Conservation (phyloP, 805 yeast genomes). For the Lachancea waltii region DNA sequence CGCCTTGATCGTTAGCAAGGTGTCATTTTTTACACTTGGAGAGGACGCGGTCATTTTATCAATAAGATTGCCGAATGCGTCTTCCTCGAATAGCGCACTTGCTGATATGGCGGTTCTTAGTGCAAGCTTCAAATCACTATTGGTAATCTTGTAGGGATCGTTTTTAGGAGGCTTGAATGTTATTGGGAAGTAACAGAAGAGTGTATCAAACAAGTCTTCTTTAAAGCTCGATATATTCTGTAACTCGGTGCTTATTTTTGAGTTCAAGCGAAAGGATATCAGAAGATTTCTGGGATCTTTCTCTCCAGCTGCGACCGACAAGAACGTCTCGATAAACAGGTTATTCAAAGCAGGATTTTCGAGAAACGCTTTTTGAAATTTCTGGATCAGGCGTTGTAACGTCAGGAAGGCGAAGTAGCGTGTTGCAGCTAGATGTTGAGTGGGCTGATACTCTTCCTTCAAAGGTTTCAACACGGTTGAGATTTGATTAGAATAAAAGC, state of each 20-base stretch:
- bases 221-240: conserved; percentile 37
- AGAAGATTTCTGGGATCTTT: conserved; percentile 90
- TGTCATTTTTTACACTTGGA: conserved; percentile 66
- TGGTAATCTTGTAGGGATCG: conserved; percentile 77
- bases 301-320: conserved; percentile 74
- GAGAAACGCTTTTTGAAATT: conserved; percentile 22
- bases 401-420: conserved; percentile 55
- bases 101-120: conserved; percentile 60
- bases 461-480: conserved; percentile 35
- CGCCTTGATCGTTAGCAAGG: conserved; percentile 51
- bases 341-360: conserved; percentile 30
- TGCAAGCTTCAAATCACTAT: conserved; percentile 57
- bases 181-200: conserved; percentile 95
- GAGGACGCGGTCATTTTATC: conserved; percentile 77
- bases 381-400: conserved; percentile 34
- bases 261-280: conserved; percentile 55
- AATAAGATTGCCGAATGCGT: conserved; percentile 67
- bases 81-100: conserved; percentile 57
- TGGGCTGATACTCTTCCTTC: conserved; percentile 44
- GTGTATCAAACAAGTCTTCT: conserved; percentile 75
- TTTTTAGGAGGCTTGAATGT: conserved; percentile 84
- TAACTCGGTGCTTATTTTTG: conserved; percentile 35
- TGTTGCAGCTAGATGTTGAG: conserved; percentile 51
- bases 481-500: conserved; percentile 36
- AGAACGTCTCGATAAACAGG: conserved; percentile 47